phyloP scores from a whole-genome alignment of 2,329 filamentous ascomycete genomes.

The Microthyrium microscopicum region DNA sequence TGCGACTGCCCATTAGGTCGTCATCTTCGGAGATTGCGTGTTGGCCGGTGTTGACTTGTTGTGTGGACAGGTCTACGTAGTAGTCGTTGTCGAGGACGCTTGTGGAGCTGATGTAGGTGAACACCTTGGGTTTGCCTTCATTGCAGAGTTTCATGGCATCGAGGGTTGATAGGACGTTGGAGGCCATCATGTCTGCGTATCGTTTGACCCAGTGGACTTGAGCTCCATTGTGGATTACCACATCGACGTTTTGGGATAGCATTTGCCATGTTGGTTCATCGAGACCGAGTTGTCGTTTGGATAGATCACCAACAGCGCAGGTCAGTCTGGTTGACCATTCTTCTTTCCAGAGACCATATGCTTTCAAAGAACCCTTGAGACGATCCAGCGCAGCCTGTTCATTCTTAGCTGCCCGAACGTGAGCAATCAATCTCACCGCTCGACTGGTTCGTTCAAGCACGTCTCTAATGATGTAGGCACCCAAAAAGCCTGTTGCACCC shows the following conservation, averaged over 20 bases:
- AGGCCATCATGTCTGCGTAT: constrained; percentile 52
- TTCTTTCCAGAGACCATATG: constrained; percentile 65
- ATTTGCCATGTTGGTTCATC: constrained; percentile 46
- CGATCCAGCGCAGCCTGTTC: constrained; percentile 43
- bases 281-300: constrained; percentile 58
- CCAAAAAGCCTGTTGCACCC: constrained; percentile 80
- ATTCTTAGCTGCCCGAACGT: constrained; percentile 58
- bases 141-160: constrained; percentile 61
- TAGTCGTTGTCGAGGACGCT: constrained; percentile 67
- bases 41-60: constrained; percentile 15
- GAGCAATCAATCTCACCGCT: constrained; percentile 49
- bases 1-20: constrained; percentile 58
- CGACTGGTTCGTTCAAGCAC: constrained; percentile 45
- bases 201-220: constrained; percentile 63
- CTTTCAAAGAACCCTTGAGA: constrained; percentile 49
- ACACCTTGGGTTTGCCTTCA: constrained; percentile 59
- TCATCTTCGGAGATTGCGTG: constrained; percentile 52
- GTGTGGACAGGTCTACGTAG: constrained; percentile 56
- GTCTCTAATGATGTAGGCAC: constrained; percentile 62
- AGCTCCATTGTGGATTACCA: constrained; percentile 64
- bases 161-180: constrained; percentile 71
- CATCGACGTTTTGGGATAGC: constrained; percentile 50
- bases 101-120: constrained; percentile 72
- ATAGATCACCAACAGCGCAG: constrained; percentile 57
- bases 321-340: constrained; percentile 49